These are phyloP conservation scores for Artomyces pyxidatus DNA, from an alignment of 768 basidiomycete genomes.

Conservation along the genomic window DNA sequence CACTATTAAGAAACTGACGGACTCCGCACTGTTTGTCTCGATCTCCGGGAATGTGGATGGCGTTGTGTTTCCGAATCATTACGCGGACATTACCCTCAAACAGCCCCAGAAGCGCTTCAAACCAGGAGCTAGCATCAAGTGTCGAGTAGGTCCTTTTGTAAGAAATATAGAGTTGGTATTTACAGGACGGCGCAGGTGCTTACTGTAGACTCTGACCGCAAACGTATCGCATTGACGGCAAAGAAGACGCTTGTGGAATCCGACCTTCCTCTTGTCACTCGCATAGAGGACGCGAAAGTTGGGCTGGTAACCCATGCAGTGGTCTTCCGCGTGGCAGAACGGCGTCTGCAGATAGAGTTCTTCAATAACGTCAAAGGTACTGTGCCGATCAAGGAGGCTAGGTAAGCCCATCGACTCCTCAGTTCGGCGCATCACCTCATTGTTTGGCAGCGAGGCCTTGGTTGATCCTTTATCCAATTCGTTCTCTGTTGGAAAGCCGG, in stretches of 20 bases:
- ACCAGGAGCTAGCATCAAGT: slow-evolving; percentile 72
- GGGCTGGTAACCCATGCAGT: slow-evolving; percentile 77
- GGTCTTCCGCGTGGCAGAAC: slow-evolving; percentile 76
- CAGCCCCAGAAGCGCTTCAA: slow-evolving; percentile 91
- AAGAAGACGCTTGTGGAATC: slow-evolving; percentile 89
- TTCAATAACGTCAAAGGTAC: slow-evolving; percentile 83
- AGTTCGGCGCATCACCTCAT: not conserved
- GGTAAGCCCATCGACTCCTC: slow-evolving; percentile 35
- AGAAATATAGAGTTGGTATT: not conserved
- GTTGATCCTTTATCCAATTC: slow-evolving; percentile 46
- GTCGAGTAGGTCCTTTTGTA: slow-evolving; percentile 49
- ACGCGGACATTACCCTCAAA: slow-evolving; percentile 90
- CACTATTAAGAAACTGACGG: slow-evolving; percentile 77
- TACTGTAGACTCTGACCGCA: slow-evolving; percentile 70
- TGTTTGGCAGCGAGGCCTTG: slow-evolving; percentile 51
- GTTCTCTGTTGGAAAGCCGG: slow-evolving; percentile 75
- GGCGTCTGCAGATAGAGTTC: slow-evolving; percentile 78
- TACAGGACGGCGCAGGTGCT: slow-evolving; percentile 50
- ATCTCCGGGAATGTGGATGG: slow-evolving; percentile 86
- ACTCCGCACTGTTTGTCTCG: slow-evolving; percentile 76
- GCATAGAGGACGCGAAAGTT: slow-evolving; percentile 55
- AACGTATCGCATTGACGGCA: slow-evolving; percentile 78
- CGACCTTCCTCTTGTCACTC: slow-evolving; percentile 57
- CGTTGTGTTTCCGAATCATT: slow-evolving; percentile 90
- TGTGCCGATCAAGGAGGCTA: slow-evolving; percentile 74